These are phyloP conservation scores for Alternaria metachromatica DNA, from an alignment of 2,329 filamentous ascomycete species.

Conservation along the genomic window DNA sequence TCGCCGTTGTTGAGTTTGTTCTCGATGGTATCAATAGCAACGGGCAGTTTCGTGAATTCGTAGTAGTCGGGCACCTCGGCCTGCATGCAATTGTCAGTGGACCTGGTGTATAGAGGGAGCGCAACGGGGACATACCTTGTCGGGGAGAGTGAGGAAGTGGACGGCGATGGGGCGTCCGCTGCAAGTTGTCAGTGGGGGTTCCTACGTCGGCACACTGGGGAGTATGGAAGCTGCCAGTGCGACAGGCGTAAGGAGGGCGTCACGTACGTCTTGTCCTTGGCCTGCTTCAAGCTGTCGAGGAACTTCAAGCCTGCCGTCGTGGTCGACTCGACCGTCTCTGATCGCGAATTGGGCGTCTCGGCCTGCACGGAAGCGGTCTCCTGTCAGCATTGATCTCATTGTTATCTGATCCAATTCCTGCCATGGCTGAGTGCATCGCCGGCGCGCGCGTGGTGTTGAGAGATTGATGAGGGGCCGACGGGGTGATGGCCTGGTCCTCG, in stretches of 20 bases:
- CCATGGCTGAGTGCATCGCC: constrained; percentile 23
- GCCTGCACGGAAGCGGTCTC: constrained; percentile 33
- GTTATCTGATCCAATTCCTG: background rate
- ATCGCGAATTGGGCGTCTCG: constrained; percentile 27
- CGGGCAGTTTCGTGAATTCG: constrained; percentile 75
- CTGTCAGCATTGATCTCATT: constrained; percentile 31
- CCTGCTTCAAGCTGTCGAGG: constrained; percentile 75
- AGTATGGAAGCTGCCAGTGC: constrained; percentile 1
- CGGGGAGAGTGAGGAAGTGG: constrained; percentile 76
- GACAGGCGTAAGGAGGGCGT: constrained; percentile 8
- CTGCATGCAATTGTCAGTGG: constrained; percentile 43
- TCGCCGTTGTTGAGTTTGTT: constrained; percentile 71
- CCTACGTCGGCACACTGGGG: background rate
- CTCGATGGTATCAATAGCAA: constrained; percentile 80
- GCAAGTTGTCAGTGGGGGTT: constrained; percentile 32
- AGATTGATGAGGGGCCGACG: constrained; percentile 34
- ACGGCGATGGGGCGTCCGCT: constrained; percentile 74
- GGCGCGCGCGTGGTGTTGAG: constrained; percentile 38
- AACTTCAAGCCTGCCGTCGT: constrained; percentile 75
- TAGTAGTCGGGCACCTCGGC: constrained; percentile 77
- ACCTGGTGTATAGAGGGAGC: constrained; percentile 6
- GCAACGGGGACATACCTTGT: constrained; percentile 52
- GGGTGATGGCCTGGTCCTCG: constrained; percentile 40
- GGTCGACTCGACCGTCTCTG: constrained; percentile 71
- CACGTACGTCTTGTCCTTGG: constrained; percentile 80